Conservation (phyloP, 2,329 filamentous ascomycete genomes). For the Pyricularia pennisetigena region DNA sequence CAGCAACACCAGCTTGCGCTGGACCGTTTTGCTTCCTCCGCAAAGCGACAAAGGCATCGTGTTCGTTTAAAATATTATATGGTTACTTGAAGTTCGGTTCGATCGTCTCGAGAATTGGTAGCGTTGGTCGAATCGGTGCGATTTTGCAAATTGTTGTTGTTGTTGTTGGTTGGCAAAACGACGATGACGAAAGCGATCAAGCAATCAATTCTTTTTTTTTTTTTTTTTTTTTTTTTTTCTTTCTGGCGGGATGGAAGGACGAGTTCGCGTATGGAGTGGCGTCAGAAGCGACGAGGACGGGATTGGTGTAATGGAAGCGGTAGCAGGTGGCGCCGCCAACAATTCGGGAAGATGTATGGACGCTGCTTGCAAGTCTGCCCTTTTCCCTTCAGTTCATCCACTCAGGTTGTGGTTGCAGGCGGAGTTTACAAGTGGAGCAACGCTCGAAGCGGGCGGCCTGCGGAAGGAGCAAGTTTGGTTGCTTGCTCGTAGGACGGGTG, state of each 20-base stretch:
- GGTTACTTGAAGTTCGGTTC: neutral
- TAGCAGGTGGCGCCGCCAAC: neutral
- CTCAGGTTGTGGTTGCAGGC: neutral
- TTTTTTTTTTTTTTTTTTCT: neutral
- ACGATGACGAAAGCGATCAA: neutral
- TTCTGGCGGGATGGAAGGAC: neutral
- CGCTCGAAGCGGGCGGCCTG: neutral
- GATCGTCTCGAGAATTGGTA: neutral
- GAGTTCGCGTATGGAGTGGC: neutral
- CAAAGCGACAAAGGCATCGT: constrained; percentile 40
- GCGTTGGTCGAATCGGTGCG: neutral
- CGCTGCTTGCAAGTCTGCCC: neutral
- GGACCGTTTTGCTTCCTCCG: constrained; percentile 72
- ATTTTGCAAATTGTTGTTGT: neutral
- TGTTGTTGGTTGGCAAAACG: neutral
- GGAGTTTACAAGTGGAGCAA: neutral
- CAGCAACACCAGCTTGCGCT: constrained; percentile 94
- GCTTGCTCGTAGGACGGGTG: neutral
- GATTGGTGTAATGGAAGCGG: neutral
- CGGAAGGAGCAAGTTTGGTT: neutral
- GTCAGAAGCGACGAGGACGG: neutral
- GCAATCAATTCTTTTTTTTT: neutral
- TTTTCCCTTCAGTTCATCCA: neutral
- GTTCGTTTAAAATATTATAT: neutral
- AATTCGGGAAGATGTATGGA: neutral